Conservation (phyloP, 2,329 filamentous ascomycete genomes). For the Penicillium hesseltinei region DNA sequence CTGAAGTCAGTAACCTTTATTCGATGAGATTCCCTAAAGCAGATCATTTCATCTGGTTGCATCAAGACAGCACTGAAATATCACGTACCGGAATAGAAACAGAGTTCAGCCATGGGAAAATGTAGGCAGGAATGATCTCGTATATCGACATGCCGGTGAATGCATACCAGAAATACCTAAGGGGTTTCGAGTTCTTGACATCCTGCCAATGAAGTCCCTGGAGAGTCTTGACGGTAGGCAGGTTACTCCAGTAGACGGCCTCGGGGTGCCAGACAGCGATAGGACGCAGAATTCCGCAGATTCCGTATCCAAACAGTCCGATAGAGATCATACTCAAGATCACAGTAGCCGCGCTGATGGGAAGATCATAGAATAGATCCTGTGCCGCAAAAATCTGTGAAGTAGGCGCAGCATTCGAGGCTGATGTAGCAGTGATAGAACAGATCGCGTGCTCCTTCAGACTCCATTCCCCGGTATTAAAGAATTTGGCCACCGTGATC, state of each 20-base stretch:
- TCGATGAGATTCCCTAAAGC: too few species aligned
- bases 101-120: conserved; percentile 56
- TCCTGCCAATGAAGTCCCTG: conserved; percentile 57
- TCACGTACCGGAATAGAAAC: conserved; percentile 48
- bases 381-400: conserved; percentile 49
- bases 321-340: conserved; percentile 54
- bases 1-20: background rate
- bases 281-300: conserved; percentile 55
- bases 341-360: conserved; percentile 48
- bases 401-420: conserved; percentile 49
- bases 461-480: conserved; percentile 54
- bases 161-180: conserved; percentile 54
- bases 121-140: conserved; percentile 56
- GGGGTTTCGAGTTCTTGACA: conserved; percentile 51
- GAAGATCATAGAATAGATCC: conserved; percentile 53
- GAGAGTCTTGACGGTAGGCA: conserved; percentile 55
- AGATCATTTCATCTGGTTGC: background rate
- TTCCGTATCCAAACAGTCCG: conserved; percentile 55
- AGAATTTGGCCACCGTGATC: conserved; percentile 44
- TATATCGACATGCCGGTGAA: conserved; percentile 51
- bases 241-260: conserved; percentile 55
- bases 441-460: conserved; percentile 58
- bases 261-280: conserved; percentile 57
- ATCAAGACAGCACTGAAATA: background rate
- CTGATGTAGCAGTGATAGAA: conserved; percentile 55